Evolutionary conservation across 2,329 filamentous ascomycete species (phyloP), one percentile per base, ranked within the genome.

Genomic region (Colletotrichum liaoningense): DNA sequence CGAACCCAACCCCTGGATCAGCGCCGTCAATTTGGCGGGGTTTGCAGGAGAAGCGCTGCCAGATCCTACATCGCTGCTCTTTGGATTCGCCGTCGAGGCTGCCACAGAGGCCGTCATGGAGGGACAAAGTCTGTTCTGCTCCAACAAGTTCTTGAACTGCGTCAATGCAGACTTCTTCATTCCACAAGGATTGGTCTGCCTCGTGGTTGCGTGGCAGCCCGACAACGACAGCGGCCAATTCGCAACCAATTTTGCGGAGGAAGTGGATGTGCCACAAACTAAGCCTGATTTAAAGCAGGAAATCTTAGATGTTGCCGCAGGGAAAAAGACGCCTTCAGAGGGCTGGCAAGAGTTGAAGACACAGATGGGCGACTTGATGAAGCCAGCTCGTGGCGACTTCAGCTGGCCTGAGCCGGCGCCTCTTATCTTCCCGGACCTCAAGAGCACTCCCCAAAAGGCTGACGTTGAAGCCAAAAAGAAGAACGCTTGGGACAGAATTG

Each of bases 151-250:
- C 77, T 83, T 92, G 19, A 85, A 90, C 75, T 80, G 83, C 46
- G 84, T 90, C 76, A 92, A 92, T 76, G 82, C 86, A 9, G 83
- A 87, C 3, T 86, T 90, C 72, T 92, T 92, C 78, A 84, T 83
- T 59, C 89, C 90, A 0, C 85, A 84, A 2, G 90, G 90, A 0
- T 83, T 92, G 0, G 88, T 86, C 14, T 79, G 77, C 4, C 54
- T 83, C 24, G 82, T 92, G 49, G 85, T 91, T 80, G 87, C 87
- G 1, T 90, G 84, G 81, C 86, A 86, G 64, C 85, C 86, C 0
- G 82, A 85, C 4, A 74, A 78, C 0, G 70, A 77, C 16, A 2
- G 35, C 3, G 24, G 42, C 22, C 76, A 80, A 19, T 77, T 79
- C 4, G 42, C 72, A 12, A 75, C 82, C 35, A 77, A 83, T 63